Percentiles rank a stretch among this genome's conserved stretches.
These are phyloP conservation scores for Trypanosoma theileri DNA, from an alignment of 208 protist genomes.

Conservation along the genomic window DNA sequence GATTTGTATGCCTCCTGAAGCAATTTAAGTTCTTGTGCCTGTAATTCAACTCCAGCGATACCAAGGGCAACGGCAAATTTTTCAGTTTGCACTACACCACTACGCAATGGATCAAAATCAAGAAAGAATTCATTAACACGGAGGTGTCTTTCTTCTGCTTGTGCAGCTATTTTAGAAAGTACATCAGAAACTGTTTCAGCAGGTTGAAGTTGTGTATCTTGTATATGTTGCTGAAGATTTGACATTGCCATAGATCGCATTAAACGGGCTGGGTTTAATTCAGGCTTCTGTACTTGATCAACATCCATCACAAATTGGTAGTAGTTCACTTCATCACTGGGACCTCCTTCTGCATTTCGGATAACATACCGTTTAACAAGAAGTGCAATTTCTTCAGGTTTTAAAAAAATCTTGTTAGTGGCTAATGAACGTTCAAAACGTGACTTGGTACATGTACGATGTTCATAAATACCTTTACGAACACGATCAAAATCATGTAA, in stretches of 20 bases:
- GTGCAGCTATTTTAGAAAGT: slow-evolving; percentile 52
- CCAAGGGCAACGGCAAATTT: slow-evolving; percentile 69
- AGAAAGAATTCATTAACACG: slow-evolving; percentile 67
- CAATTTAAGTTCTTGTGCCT: slow-evolving; percentile 39
- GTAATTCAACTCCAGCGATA: slow-evolving; percentile 62
- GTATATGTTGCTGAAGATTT: slow-evolving; percentile 11
- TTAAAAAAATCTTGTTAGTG: slow-evolving; percentile 83
- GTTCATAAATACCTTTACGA: slow-evolving; percentile 80
- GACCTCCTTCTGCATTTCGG: slow-evolving; percentile 53
- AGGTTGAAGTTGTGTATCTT: slow-evolving; percentile 23
- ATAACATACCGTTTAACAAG: slow-evolving; percentile 81
- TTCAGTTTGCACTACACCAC: slow-evolving; percentile 46
- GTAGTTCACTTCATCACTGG: slow-evolving; percentile 85
- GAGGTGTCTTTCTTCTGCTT: slow-evolving; percentile 59
- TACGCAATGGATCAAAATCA: slow-evolving; percentile 83
- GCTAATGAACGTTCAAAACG: slow-evolving; percentile 82
- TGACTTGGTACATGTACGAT: slow-evolving; percentile 77
- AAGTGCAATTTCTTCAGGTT: slow-evolving; percentile 67
- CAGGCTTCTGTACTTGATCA: slow-evolving; percentile 46
- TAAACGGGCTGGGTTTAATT: slow-evolving; percentile 3
- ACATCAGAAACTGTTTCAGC: slow-evolving; percentile 38
- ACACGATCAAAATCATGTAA: slow-evolving; percentile 90
- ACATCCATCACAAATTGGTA: slow-evolving; percentile 88
- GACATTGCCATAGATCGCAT: slow-evolving; percentile 6
- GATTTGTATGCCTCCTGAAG: slow-evolving; percentile 50